Conservation (phyloP, 2,329 filamentous ascomycete genomes). For the Hirsutella rhossiliensis region DNA sequence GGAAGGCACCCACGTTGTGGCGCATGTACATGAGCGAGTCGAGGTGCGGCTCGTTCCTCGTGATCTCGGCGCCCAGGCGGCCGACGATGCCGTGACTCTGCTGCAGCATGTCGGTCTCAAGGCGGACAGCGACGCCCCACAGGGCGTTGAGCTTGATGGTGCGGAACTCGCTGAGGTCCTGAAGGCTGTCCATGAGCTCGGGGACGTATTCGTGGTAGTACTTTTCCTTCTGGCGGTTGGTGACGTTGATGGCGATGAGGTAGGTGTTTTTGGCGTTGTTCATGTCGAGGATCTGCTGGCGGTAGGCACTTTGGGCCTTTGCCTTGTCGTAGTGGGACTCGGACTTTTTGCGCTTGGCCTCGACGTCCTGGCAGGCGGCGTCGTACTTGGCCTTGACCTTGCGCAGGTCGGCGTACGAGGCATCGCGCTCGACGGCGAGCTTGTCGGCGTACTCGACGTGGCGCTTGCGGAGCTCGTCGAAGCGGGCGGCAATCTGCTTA, state of each 20-base stretch:
- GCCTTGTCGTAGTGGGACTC: conserved; percentile 89
- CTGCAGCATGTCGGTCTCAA: conserved; percentile 70
- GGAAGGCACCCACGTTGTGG: conserved; percentile 74
- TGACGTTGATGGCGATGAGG: conserved; percentile 88
- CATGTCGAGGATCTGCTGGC: conserved; percentile 90
- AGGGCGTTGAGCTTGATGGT: conserved; percentile 73
- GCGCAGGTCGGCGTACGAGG: conserved; percentile 70
- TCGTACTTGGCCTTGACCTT: conserved; percentile 95
- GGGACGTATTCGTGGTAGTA: conserved; percentile 97
- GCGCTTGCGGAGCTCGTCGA: conserved; percentile 86
- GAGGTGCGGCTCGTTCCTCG: conserved; percentile 74
- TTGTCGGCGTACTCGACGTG: conserved; percentile 83
- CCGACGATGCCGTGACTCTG: conserved; percentile 62
- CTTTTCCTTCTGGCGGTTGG: conserved; percentile 93
- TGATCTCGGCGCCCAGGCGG: conserved; percentile 67
- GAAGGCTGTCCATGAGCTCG: conserved; percentile 82
- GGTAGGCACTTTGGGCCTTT: conserved; percentile 84
- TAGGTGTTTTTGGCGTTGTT: conserved; percentile 98
- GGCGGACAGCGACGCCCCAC: conserved; percentile 67
- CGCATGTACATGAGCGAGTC: conserved; percentile 98
- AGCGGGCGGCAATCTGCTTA: conserved; percentile 59
- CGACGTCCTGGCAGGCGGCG: conserved; percentile 82
- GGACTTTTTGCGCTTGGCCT: conserved; percentile 86
- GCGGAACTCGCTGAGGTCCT: conserved; percentile 85
- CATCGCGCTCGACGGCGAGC: conserved; percentile 79